Evolutionary conservation across 1,284 basidiomycete species (phyloP).

Genomic region (Polyporus tsugae): DNA sequence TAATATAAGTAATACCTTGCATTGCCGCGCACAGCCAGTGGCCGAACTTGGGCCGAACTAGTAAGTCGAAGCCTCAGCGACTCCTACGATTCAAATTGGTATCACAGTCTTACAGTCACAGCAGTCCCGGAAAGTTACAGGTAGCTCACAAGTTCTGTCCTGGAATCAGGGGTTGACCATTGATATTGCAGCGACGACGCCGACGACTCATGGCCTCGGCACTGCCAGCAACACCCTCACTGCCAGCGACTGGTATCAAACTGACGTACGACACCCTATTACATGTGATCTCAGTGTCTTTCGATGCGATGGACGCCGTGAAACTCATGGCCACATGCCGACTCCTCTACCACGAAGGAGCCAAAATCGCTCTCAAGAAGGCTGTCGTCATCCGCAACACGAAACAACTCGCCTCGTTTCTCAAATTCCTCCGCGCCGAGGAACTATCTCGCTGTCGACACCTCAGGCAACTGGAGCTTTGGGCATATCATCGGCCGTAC

Average conservation of each 20-base stretch:
- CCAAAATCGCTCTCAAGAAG: background rate
- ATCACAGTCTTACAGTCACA: too few relatives aligned
- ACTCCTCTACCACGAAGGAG: background rate
- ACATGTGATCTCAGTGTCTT: background rate
- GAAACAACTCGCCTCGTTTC: background rate
- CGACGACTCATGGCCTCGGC: too few relatives aligned
- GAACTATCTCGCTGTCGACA: background rate
- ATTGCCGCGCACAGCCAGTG: too few relatives aligned
- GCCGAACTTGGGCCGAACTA: too few relatives aligned
- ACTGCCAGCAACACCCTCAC: too few relatives aligned
- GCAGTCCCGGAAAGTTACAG: too few relatives aligned
- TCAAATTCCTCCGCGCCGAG: constrained; percentile 1
- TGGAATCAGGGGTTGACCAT: too few relatives aligned
- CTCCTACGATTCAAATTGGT: too few relatives aligned
- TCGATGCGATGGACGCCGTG: background rate
- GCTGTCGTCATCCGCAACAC: background rate
- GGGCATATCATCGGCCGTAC: background rate
- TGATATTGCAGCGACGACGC: too few relatives aligned
- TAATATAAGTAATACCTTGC: too few relatives aligned
- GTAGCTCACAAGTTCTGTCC: too few relatives aligned
- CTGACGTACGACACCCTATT: background rate
- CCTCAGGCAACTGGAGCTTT: background rate
- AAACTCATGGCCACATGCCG: background rate
- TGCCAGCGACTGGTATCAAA: background rate
- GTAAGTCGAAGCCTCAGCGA: too few relatives aligned